Evolutionary conservation across 805 yeast genomes (phyloP).

Genomic region (Nakazawaea holstii): DNA sequence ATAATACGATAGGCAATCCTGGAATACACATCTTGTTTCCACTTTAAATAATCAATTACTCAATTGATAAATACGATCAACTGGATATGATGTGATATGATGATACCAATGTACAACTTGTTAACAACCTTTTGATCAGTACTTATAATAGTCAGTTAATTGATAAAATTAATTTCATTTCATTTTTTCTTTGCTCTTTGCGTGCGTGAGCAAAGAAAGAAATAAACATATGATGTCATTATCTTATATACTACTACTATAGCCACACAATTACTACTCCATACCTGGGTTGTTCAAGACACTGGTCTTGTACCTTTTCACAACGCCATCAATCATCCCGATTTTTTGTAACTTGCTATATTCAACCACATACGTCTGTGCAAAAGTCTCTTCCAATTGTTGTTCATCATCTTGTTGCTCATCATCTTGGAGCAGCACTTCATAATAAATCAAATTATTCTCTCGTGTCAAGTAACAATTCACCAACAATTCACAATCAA

Average conservation of each 20-base stretch:
- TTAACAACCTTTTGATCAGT: too few relatives aligned
- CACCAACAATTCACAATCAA: slow-evolving; percentile 1
- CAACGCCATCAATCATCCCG: slow-evolving; percentile 1
- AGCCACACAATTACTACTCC: too few relatives aligned
- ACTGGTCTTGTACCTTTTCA: not conserved
- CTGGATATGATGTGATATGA: too few relatives aligned
- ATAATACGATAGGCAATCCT: slow-evolving; percentile 9
- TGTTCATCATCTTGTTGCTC: not conserved
- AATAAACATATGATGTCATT: not conserved
- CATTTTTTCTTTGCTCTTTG: too few relatives aligned
- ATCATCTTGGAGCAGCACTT: not conserved
- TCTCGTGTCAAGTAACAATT: not conserved
- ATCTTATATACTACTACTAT: too few relatives aligned
- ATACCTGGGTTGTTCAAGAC: not conserved
- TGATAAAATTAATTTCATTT: too few relatives aligned
- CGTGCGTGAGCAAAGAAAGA: too few relatives aligned
- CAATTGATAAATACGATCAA: too few relatives aligned
- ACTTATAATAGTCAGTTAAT: too few relatives aligned
- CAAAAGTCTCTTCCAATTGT: not conserved
- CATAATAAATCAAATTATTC: slow-evolving; percentile 1
- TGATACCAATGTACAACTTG: too few relatives aligned
- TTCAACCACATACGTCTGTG: slow-evolving; percentile 4
- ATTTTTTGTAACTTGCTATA: not conserved
- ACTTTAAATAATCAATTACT: too few relatives aligned
- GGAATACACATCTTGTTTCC: slow-evolving; percentile 7